These are phyloP conservation scores for Ophiocordyceps sinensis DNA, from an alignment of 2,329 filamentous ascomycete species.

Conservation along the genomic window DNA sequence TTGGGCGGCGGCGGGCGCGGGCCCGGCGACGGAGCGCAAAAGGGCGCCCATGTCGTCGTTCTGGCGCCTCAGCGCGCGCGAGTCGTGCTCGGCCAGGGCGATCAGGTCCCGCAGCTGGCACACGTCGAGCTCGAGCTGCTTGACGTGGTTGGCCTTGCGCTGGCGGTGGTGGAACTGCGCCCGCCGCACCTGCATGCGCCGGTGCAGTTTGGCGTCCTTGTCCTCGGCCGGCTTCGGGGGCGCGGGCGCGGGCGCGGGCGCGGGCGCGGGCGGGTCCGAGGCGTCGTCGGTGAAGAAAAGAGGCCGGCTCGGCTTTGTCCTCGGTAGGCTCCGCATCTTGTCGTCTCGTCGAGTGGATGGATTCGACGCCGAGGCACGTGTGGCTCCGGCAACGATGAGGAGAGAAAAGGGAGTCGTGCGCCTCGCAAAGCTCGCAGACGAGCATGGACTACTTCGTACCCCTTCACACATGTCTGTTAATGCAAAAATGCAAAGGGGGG, in stretches of 20 bases:
- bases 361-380: too few relatives aligned
- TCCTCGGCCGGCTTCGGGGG: conserved; percentile 12
- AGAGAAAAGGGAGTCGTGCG: too few relatives aligned
- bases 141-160: conserved; percentile 40
- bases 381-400: too few relatives aligned
- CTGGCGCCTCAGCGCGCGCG: conserved; percentile 20
- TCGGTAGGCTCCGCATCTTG: too few relatives aligned
- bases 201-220: conserved; percentile 29
- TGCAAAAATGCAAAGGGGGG: too few relatives aligned
- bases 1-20: not conserved
- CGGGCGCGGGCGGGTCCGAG: not conserved
- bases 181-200: conserved; percentile 35
- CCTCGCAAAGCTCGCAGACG: too few relatives aligned
- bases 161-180: conserved; percentile 41
- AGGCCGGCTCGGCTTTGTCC: too few relatives aligned
- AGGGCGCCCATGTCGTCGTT: conserved; percentile 27
- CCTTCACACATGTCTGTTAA: too few relatives aligned
- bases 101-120: conserved; percentile 32
- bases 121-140: conserved; percentile 37
- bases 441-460: too few relatives aligned
- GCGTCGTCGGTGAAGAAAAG: not conserved
- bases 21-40: conserved; percentile 13
- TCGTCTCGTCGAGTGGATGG: too few relatives aligned
- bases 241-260: not conserved
- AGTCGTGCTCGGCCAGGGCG: conserved; percentile 24